Percentiles rank a stretch among this genome's conserved stretches.
Conservation (phyloP, 2,329 filamentous ascomycete genomes). For the Ascochyta lentis region DNA sequence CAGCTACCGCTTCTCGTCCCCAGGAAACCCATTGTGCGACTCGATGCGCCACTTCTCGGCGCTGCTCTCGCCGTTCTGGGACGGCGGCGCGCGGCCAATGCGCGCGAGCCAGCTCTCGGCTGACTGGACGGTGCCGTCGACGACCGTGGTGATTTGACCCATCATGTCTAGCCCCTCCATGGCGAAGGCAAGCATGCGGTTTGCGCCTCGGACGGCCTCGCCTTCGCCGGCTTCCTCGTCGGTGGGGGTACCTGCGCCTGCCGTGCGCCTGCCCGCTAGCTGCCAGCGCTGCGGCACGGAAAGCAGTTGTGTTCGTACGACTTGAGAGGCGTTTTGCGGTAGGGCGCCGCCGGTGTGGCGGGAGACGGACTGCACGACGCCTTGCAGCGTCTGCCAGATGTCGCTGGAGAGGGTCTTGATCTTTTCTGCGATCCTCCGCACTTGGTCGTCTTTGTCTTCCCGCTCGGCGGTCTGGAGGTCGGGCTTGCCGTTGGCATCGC, state of each 20-base stretch:
- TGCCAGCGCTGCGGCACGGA: slow-evolving; percentile 85
- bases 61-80: neutral
- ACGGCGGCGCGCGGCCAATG: slow-evolving; percentile 58
- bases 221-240: slow-evolving; percentile 25
- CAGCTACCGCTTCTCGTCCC: slow-evolving; percentile 1
- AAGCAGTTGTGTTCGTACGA: slow-evolving; percentile 84
- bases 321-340: slow-evolving; percentile 82
- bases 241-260: neutral
- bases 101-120: slow-evolving; percentile 91
- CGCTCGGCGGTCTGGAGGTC: slow-evolving; percentile 24
- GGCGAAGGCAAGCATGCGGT: slow-evolving; percentile 82
- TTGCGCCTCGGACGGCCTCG: slow-evolving; percentile 65
- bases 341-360: slow-evolving; percentile 90
- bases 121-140: slow-evolving; percentile 87
- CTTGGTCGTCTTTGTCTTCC: slow-evolving; percentile 46
- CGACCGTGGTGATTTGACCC: slow-evolving; percentile 83
- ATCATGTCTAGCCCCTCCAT: slow-evolving; percentile 95
- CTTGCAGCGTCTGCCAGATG: slow-evolving; percentile 67
- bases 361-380: slow-evolving; percentile 83
- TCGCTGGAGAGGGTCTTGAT: slow-evolving; percentile 67
- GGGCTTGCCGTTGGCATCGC: slow-evolving; percentile 24
- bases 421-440: slow-evolving; percentile 74
- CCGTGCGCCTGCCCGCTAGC: slow-evolving; percentile 64
- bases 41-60: slow-evolving; percentile 2
- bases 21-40: neutral